These are phyloP conservation scores for Elasticomyces elasticus DNA, from an alignment of 495 filamentous ascomycete genomes.

Conservation along the genomic window DNA sequence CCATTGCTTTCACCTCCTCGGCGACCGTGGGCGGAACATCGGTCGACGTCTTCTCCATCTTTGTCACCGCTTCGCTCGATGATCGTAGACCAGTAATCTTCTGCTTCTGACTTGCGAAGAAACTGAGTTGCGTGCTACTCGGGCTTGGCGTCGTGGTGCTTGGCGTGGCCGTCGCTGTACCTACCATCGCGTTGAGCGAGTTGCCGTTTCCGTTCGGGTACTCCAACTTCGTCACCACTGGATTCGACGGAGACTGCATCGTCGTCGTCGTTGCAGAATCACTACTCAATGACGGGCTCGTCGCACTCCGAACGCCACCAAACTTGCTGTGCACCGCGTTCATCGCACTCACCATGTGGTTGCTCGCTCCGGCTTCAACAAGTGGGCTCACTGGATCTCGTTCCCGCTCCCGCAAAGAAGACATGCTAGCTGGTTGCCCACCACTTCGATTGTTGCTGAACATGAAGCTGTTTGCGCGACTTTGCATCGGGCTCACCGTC, in stretches of 20 bases:
- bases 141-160: slow-evolving; percentile 2
- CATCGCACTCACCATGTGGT: slow-evolving; percentile 1
- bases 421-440: neutral
- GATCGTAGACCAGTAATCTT: slow-evolving; percentile 55
- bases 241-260: neutral
- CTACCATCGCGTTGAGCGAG: slow-evolving; percentile 30
- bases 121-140: slow-evolving; percentile 10
- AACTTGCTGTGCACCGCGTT: slow-evolving; percentile 8
- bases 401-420: neutral
- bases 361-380: neutral
- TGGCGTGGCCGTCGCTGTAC: slow-evolving; percentile 24
- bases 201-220: slow-evolving; percentile 15
- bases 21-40: slow-evolving; percentile 38
- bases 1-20: slow-evolving; percentile 53
- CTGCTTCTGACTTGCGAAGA: slow-evolving; percentile 24
- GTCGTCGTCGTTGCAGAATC: neutral
- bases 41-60: slow-evolving; percentile 47
- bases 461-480: slow-evolving; percentile 25
- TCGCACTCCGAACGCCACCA: slow-evolving; percentile 10
- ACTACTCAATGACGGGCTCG: slow-evolving; percentile 4
- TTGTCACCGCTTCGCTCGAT: slow-evolving; percentile 69
- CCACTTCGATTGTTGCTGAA: slow-evolving; percentile 17
- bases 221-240: slow-evolving; percentile 55
- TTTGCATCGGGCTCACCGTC: slow-evolving; percentile 22
- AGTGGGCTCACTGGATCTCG: neutral